Evolutionary conservation across 73 alveolate species (phyloP), one percentile per base, ranked within the genome.

Genomic region (Breviolum minutum): DNA sequence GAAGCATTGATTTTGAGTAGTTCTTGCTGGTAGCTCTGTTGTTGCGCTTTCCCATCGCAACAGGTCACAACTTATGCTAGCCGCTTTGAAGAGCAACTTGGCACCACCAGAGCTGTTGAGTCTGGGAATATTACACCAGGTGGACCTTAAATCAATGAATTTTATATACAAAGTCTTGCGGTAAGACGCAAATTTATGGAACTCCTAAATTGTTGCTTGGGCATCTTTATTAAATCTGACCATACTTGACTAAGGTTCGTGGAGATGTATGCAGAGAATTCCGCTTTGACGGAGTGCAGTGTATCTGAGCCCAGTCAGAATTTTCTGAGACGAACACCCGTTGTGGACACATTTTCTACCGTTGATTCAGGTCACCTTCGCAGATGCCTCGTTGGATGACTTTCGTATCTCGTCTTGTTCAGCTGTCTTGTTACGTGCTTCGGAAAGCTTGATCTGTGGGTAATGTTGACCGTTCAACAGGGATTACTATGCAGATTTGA

Each of bases 321-420:
- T 14, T 14, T 68, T 14, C 17, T 68, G n/a, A 17, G 77, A 1
- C 2, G 77, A 66, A 17, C 54, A 20, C 63, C 63, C 19, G 60
- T n/a, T 77, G 19, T 12, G 12, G 26, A 16, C 9, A 8, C 26
- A 6, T 71, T 71, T 84, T n/a, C 40, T 11, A 40, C 54, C 54
- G 54, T 40, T 40, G 54, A 40, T 40, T 0, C 54, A 93, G 99
- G 94, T 94, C 74, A 94, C 99, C 69, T 94, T 94, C 20, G 94
- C 99, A 4, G 99, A 94, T 12, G 99, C 99, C 62, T 79, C 99
- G 19, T 30, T 94, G 81, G 99, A 94, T 24, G 99, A 94, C 94
- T 94, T 94, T 85, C 99, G 98, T 63, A 30, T 3, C 82, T 60
- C 20, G 94, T 22, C 62, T 76, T n/a, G 54, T 40, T 40, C 54